phyloP scores from a whole-genome alignment of 2,329 filamentous ascomycete species.

The Dactylonectria macrodidyma region DNA sequence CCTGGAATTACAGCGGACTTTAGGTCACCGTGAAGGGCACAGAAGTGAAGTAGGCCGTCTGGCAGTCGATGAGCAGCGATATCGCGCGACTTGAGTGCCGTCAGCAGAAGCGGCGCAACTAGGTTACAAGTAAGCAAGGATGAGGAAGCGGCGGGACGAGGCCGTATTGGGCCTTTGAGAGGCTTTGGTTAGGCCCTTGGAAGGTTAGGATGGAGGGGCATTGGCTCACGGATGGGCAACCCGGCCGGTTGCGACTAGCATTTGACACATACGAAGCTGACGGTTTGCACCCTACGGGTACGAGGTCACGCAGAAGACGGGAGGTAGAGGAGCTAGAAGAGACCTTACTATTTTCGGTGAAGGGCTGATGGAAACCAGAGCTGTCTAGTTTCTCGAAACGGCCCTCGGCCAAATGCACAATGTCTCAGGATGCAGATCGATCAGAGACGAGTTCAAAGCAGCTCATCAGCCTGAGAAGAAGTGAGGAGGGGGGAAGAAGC shows the following conservation, averaged over 20 bases:
- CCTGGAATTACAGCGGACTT: not conserved
- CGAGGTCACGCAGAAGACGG: not conserved
- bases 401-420: not conserved
- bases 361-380: not conserved
- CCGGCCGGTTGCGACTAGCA: not conserved
- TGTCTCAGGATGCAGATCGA: not conserved
- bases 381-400: not conserved
- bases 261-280: not conserved
- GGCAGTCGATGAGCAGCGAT: not conserved
- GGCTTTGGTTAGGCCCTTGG: too few species aligned
- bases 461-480: conserved; percentile 22
- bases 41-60: not conserved
- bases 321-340: too few species aligned
- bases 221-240: not conserved
- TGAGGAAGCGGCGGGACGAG: not conserved
- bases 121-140: not conserved
- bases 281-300: not conserved
- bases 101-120: conserved; percentile 10
- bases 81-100: not conserved
- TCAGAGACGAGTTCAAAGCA: conserved; percentile 2
- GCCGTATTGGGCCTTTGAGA: not conserved
- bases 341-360: not conserved
- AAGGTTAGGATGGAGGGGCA: not conserved
- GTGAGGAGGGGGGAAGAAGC: conserved; percentile 12
- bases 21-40: not conserved